These are phyloP conservation scores for Angophora floribunda DNA, from an alignment of 345 rosid genomes.

Conservation along the genomic window DNA sequence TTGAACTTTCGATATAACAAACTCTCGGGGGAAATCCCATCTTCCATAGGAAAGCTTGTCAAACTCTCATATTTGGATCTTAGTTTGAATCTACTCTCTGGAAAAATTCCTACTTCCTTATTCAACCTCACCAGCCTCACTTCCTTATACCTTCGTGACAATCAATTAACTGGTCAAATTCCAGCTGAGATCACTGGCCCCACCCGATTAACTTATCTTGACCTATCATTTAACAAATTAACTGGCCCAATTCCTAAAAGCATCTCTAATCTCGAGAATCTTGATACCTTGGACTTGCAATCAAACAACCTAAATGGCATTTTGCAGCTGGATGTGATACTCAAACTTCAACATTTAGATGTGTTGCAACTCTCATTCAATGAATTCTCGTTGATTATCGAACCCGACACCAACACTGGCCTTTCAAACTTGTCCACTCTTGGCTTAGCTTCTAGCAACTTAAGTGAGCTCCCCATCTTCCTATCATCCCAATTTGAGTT, in stretches of 20 bases:
- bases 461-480: conserved; percentile 10
- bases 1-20: neutral
- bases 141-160: accelerated
- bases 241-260: conserved; percentile 5
- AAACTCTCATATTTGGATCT: neutral
- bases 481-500: neutral
- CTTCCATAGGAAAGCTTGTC: neutral
- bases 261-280: neutral
- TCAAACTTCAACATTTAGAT: neutral
- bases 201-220: neutral
- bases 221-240: neutral
- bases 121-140: neutral
- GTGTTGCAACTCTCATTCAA: neutral
- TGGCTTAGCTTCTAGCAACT: conserved; percentile 6
- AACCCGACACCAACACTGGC: neutral
- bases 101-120: neutral
- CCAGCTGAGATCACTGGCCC: neutral
- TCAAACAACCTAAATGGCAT: conserved; percentile 1
- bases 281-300: neutral
- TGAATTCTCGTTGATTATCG: neutral
- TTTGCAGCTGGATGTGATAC: neutral
- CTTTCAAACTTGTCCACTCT: neutral
- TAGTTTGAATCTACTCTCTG: neutral
- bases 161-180: neutral
- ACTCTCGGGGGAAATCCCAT: neutral